phyloP scores from a whole-genome alignment of 768 basidiomycete species.

The Coprinellus aureogranulatus region DNA sequence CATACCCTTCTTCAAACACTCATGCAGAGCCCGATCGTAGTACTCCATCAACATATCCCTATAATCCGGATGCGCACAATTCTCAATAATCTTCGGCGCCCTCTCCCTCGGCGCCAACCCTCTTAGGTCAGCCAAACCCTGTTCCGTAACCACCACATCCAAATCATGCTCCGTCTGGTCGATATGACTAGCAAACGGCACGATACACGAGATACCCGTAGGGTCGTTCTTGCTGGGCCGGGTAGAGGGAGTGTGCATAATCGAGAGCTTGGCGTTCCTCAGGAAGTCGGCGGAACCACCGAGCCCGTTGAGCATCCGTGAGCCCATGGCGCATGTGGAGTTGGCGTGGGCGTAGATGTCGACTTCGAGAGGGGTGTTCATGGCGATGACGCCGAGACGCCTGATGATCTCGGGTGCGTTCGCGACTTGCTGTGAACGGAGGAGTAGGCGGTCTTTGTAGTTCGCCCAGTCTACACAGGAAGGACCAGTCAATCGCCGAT shows the following conservation, averaged over 20 bases:
- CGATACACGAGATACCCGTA: conserved; percentile 49
- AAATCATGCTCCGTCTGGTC: conserved; percentile 54
- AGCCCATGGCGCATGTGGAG: conserved; percentile 49
- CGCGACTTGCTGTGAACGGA: conserved; percentile 50
- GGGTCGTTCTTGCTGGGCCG: conserved; percentile 48
- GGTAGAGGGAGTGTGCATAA: conserved; percentile 50
- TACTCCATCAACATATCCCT: conserved; percentile 42
- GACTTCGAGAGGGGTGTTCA: conserved; percentile 52
- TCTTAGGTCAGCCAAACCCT: conserved; percentile 47
- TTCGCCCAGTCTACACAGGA: conserved; percentile 36
- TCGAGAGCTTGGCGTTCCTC: conserved; percentile 47
- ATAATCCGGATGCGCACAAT: conserved; percentile 50
- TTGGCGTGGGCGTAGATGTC: conserved; percentile 53
- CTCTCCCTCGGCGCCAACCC: conserved; percentile 46
- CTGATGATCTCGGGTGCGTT: conserved; percentile 50
- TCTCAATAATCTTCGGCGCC: conserved; percentile 44
- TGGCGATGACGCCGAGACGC: conserved; percentile 47
- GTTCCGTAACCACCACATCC: conserved; percentile 48
- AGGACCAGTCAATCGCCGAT: neutral
- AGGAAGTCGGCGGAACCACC: conserved; percentile 50
- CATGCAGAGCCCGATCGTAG: conserved; percentile 41
- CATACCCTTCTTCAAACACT: conserved; percentile 41
- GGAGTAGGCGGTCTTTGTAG: conserved; percentile 46
- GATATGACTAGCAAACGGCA: conserved; percentile 46
- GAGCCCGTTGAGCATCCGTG: conserved; percentile 47